Evolutionary conservation across 768 basidiomycete genomes (phyloP).

Genomic region (Mycena sanguinolenta): DNA sequence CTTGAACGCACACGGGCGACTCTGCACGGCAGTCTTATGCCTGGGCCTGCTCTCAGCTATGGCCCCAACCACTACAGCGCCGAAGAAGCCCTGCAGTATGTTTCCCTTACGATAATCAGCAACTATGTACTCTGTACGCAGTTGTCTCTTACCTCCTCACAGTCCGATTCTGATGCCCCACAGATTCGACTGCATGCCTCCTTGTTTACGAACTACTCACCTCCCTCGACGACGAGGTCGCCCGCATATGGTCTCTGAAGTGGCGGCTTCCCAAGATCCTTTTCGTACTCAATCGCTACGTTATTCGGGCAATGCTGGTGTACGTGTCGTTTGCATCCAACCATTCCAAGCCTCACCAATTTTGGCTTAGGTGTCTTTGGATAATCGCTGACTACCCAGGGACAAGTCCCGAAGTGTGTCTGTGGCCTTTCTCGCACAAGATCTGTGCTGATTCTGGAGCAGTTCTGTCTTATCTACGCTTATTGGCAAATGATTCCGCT

Average conservation of each 20-base stretch:
- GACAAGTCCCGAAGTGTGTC: conserved; percentile 14
- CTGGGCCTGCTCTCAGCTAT: conserved; percentile 18
- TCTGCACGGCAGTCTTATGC: conserved; percentile 9
- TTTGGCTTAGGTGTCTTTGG: conserved; percentile 24
- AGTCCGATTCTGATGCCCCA: background rate
- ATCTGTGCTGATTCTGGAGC: background rate
- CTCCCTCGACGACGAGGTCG: conserved; percentile 35
- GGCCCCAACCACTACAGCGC: conserved; percentile 6
- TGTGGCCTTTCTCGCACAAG: background rate
- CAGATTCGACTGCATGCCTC: conserved; percentile 20
- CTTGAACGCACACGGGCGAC: background rate
- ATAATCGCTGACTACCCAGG: conserved; percentile 32
- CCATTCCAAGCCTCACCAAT: background rate
- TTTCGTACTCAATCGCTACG: conserved; percentile 37
- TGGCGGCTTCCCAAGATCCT: conserved; percentile 36
- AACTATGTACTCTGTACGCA: conserved; percentile 13
- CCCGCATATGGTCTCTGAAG: conserved; percentile 28
- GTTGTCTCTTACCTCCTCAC: background rate
- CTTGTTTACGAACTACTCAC: conserved; percentile 36
- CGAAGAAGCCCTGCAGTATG: conserved; percentile 1
- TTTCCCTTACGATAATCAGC: background rate
- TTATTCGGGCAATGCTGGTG: conserved; percentile 30
- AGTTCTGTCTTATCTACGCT: conserved; percentile 32
- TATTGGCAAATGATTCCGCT: conserved; percentile 37
- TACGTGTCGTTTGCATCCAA: background rate